Evolutionary conservation across 179 eudicot genomes (phyloP).

Genomic region (Heliamphora pulchella): DNA sequence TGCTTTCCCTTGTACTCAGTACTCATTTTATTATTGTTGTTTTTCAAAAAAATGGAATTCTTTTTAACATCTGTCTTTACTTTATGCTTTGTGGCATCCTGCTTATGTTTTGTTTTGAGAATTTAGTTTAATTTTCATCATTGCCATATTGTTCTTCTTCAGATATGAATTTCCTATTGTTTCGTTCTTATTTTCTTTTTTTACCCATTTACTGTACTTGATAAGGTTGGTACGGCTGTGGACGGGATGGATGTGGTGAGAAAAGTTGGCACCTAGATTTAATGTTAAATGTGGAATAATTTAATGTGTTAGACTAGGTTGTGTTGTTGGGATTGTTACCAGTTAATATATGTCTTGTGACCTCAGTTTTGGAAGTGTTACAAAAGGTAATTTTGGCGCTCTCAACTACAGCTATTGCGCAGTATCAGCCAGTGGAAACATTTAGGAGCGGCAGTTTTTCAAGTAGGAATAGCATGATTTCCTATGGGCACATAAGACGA

Average conservation of each 20-base stretch:
- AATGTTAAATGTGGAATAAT: not conserved
- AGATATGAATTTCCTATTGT: not conserved
- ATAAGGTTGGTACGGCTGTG: not conserved
- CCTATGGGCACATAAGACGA: not conserved
- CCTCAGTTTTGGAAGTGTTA: not conserved
- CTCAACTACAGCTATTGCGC: not conserved
- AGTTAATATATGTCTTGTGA: not conserved
- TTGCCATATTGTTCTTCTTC: not conserved
- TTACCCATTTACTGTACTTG: not conserved
- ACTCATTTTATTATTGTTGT: not conserved
- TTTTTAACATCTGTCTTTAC: not conserved
- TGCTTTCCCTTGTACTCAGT: constrained; percentile 5
- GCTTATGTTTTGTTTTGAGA: not conserved
- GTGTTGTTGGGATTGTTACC: not conserved
- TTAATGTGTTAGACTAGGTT: not conserved
- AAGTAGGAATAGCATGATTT: not conserved
- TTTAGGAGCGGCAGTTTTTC: not conserved
- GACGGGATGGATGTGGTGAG: not conserved
- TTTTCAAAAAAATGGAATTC: not conserved
- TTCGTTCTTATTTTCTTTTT: not conserved
- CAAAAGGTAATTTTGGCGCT: not conserved
- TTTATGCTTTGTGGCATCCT: not conserved
- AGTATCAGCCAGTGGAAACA: not conserved
- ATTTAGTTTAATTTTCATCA: not conserved
- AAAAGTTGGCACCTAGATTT: not conserved